Percentiles rank a stretch among this genome's conserved stretches.
Evolutionary conservation across 371 early-diverging fungal species (phyloP).

Genomic region (Circinella umbellata): DNA sequence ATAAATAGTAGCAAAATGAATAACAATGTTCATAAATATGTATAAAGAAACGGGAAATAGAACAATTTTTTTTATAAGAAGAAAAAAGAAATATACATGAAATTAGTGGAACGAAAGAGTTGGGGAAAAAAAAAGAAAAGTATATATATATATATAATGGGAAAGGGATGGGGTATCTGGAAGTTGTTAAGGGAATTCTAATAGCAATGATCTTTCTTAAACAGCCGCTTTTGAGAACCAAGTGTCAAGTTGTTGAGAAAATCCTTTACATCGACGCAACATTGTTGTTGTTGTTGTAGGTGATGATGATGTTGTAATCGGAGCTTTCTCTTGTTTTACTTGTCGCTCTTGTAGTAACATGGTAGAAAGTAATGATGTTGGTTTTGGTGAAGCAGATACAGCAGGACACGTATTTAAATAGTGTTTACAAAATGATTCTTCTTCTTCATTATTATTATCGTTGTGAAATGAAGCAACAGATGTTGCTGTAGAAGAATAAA

Average conservation of each 20-base stretch:
- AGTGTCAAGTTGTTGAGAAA: conserved; percentile 13
- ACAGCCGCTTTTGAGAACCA: conserved; percentile 17
- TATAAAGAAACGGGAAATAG: too few relatives aligned
- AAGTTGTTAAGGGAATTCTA: not conserved
- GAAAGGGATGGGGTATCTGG: too few relatives aligned
- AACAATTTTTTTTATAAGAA: too few relatives aligned
- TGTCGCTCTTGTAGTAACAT: conserved; percentile 21
- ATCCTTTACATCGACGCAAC: conserved; percentile 19
- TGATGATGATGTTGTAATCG: too few relatives aligned
- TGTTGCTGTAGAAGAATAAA: conserved; percentile 16
- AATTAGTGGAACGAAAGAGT: too few relatives aligned
- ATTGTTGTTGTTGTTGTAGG: conserved; percentile 1
- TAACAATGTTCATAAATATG: too few relatives aligned
- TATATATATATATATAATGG: too few relatives aligned
- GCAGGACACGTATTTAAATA: not conserved
- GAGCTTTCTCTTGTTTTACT: not conserved
- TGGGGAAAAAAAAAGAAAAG: too few relatives aligned
- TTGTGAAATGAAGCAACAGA: conserved; percentile 10
- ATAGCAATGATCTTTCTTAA: not conserved
- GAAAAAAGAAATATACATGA: too few relatives aligned
- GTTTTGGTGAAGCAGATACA: conserved; percentile 10
- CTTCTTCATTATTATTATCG: not conserved
- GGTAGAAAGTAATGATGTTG: conserved; percentile 18
- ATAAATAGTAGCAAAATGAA: too few relatives aligned
- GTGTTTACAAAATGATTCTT: conserved; percentile 13